Evolutionary conservation across 331 rosid species (phyloP), one percentile per base, ranked within the genome.

Genomic region (Acacia concinna): DNA sequence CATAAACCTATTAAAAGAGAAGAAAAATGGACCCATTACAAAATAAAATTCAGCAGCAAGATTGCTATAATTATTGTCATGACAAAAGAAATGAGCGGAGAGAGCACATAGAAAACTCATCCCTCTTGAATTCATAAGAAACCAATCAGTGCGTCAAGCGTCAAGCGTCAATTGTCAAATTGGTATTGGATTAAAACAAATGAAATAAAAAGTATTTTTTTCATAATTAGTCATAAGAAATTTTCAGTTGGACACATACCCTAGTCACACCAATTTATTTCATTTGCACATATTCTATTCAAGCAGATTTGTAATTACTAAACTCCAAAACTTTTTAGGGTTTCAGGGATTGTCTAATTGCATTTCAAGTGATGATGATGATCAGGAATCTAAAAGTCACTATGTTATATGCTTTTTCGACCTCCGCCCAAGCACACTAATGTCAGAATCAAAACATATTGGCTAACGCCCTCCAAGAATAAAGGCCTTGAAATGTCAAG

Each of bases 1-100:
- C 93, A 86, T 80, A 85, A 56, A 92, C 78, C 98, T 96, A 83
- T 71, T 68, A 70, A 0, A 60, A 35, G 64, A 74, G 21, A 23
- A 71, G 13, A 65, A 41, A 68, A 69, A 71, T 23, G 18, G 9
- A 35, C 25, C 51, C 65, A 70, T 35, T 43, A 34, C 27, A 21
- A 41, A 44, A 14, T 34, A 60, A 23, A 57, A 17, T 1, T 51
- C 80, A 72, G 34, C 23, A 25, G 59, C 14, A 7, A 63, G 46
- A 43, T 27, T 56, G 56, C 54, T 4, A 74, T 38, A 25, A 25
- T n/a, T 57, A 40, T 43, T 68, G 66, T 34, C 57, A 12, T 37
- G 54, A 28, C 46, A 74, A 34, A 74, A 21, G 23, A 38, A 37
- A 25, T 25, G 56, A 14, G 57, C 17, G 14, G 25, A 57, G 17